These are phyloP conservation scores for Blastobotrys mokoenaii DNA, from an alignment of 805 yeast species.

Conservation along the genomic window DNA sequence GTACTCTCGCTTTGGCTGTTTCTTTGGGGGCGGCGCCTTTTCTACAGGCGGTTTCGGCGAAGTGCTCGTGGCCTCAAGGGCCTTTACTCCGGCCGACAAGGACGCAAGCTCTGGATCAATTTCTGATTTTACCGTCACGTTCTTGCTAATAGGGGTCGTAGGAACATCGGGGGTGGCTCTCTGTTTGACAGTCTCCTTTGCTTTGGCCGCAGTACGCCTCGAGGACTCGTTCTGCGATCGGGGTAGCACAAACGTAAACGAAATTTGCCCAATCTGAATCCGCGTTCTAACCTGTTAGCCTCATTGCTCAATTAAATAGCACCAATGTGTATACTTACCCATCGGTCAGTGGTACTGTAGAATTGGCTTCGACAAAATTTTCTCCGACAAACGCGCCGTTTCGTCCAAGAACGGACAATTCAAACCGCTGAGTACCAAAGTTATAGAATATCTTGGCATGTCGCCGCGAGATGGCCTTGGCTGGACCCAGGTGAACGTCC, in stretches of 20 bases:
- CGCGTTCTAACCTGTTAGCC: conserved; percentile 27
- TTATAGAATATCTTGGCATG: conserved; percentile 96
- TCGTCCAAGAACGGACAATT: conserved; percentile 81
- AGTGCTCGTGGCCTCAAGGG: background rate
- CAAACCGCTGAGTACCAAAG: conserved; percentile 92
- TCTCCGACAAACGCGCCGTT: conserved; percentile 97
- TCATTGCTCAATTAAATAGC: background rate
- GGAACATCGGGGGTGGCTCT: too few species aligned
- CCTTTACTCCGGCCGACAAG: background rate
- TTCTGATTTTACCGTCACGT: background rate
- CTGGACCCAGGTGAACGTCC: conserved; percentile 87
- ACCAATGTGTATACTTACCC: conserved; percentile 38
- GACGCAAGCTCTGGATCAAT: background rate
- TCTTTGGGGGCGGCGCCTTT: conserved; percentile 29
- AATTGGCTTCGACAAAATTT: conserved; percentile 78
- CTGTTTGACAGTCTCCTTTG: too few species aligned
- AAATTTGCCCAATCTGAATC: conserved; percentile 88
- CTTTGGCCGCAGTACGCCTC: too few species aligned
- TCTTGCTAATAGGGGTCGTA: too few species aligned
- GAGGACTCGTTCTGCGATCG: background rate
- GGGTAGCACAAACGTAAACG: conserved; percentile 82
- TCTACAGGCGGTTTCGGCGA: background rate
- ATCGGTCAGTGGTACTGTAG: conserved; percentile 79
- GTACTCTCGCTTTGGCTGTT: conserved; percentile 48
- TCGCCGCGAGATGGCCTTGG: conserved; percentile 85